Conservation (phyloP, 1,284 basidiomycete genomes). For the Cystobasidium slooffiae region DNA sequence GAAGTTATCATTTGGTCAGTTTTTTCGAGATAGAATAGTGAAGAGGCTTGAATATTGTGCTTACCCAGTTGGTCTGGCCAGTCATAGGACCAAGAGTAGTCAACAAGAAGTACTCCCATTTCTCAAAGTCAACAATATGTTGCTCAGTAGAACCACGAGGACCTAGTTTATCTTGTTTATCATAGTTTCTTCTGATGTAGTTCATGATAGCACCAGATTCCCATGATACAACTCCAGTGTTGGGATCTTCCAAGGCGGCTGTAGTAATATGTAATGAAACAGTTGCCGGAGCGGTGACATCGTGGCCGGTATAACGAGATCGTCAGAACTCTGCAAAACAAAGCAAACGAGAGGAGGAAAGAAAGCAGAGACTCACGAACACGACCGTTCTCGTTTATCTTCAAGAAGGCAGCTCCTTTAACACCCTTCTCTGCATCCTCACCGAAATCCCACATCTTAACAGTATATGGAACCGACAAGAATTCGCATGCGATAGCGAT, state of each 20-base stretch:
- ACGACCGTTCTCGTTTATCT: slow-evolving; percentile 22
- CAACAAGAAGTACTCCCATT: slow-evolving; percentile 17
- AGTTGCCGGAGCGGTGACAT: not conserved
- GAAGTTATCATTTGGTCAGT: not conserved
- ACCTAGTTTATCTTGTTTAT: slow-evolving; percentile 4
- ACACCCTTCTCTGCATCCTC: slow-evolving; percentile 17
- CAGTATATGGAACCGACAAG: slow-evolving; percentile 9
- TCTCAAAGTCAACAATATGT: slow-evolving; percentile 15
- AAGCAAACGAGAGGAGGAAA: not conserved
- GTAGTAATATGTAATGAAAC: not conserved
- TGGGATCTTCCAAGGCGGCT: slow-evolving; percentile 20
- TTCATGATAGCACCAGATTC: slow-evolving; percentile 18
- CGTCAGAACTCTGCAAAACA: not conserved
- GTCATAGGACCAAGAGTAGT: slow-evolving; percentile 11
- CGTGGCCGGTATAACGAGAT: no score
- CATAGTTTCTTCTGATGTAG: slow-evolving; percentile 5
- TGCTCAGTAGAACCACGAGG: slow-evolving; percentile 14
- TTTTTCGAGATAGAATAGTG: not conserved
- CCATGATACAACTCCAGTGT: slow-evolving; percentile 22
- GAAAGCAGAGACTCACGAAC: not conserved
- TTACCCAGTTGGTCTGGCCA: slow-evolving; percentile 22
- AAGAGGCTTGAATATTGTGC: not conserved
- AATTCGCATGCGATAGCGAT: slow-evolving; percentile 22
- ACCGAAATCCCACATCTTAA: slow-evolving; percentile 16
- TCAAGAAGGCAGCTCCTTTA: slow-evolving; percentile 13